A percentile compares a stretch with the other conserved stretches of the same genome.
Evolutionary conservation across 768 basidiomycete species (phyloP).

Genomic region (Pleurotus eryngii): DNA sequence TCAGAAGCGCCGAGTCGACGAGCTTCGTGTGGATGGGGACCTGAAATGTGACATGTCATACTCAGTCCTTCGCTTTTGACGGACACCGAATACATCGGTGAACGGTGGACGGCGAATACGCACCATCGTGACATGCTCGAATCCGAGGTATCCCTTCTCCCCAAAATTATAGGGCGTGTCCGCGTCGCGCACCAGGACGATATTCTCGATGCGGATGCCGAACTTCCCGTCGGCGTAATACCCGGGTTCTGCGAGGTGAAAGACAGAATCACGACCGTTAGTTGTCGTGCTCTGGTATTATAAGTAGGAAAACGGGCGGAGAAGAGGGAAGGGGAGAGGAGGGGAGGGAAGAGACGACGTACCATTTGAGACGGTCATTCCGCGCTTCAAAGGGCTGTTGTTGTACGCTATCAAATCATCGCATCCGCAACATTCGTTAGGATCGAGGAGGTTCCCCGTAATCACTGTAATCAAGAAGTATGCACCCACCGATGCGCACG

Average conservation of each 20-base stretch:
- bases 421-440: not conserved
- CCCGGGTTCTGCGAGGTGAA: constrained; percentile 59
- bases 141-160: constrained; percentile 76
- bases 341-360: not conserved
- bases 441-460: not conserved
- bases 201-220: constrained; percentile 91
- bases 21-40: constrained; percentile 89
- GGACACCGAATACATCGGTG: too few species aligned
- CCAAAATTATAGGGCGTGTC: constrained; percentile 80
- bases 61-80: too few species aligned
- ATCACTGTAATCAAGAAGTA: too few species aligned
- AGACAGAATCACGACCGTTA: too few species aligned
- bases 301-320: too few species aligned
- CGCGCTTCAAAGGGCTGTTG: constrained; percentile 65
- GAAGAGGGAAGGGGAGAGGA: too few species aligned
- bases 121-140: constrained; percentile 87
- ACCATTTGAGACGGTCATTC: constrained; percentile 86
- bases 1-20: constrained; percentile 60
- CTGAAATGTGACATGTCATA: constrained; percentile 18
- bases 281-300: too few species aligned
- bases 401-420: constrained; percentile 50
- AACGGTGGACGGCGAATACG: constrained; percentile 17
- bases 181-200: constrained; percentile 72
- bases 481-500: constrained; percentile 41
- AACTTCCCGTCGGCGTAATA: constrained; percentile 89